Evolutionary conservation across 768 basidiomycete species (phyloP).

Genomic region (Pisolithus orientalis): DNA sequence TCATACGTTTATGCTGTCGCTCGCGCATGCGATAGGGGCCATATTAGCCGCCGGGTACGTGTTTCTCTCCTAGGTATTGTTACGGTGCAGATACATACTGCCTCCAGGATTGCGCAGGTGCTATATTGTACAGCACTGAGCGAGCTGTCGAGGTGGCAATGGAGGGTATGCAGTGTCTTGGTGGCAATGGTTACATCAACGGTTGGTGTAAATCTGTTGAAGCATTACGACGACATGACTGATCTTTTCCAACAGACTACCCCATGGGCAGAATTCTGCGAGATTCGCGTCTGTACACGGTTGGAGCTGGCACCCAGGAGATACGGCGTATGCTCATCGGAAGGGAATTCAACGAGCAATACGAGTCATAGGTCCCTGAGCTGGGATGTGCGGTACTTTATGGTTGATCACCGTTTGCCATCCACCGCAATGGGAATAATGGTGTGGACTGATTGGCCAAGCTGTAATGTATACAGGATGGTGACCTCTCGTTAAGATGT

Average conservation of each 20-base stretch:
- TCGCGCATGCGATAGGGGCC: conserved; percentile 75
- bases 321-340: conserved; percentile 93
- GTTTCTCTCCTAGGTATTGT: background rate
- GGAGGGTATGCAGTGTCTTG: conserved; percentile 90
- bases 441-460: no score
- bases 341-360: conserved; percentile 81
- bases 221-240: background rate
- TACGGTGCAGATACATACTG: conserved; percentile 4
- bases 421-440: no score
- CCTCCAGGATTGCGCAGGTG: conserved; percentile 86
- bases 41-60: conserved; percentile 71
- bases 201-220: conserved; percentile 37
- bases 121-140: conserved; percentile 90
- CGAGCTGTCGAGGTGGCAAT: conserved; percentile 85
- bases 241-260: conserved; percentile 53
- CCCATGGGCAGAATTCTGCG: conserved; percentile 83
- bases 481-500: no score
- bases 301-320: conserved; percentile 97
- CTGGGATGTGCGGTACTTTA: background rate
- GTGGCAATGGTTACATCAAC: conserved; percentile 95
- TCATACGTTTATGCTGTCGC: conserved; percentile 94
- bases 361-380: conserved; percentile 23
- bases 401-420: no score
- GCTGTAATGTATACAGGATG: no score
- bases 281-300: conserved; percentile 84